phyloP scores from a whole-genome alignment of 495 filamentous ascomycete genomes.

The Penicillium antarcticum region DNA sequence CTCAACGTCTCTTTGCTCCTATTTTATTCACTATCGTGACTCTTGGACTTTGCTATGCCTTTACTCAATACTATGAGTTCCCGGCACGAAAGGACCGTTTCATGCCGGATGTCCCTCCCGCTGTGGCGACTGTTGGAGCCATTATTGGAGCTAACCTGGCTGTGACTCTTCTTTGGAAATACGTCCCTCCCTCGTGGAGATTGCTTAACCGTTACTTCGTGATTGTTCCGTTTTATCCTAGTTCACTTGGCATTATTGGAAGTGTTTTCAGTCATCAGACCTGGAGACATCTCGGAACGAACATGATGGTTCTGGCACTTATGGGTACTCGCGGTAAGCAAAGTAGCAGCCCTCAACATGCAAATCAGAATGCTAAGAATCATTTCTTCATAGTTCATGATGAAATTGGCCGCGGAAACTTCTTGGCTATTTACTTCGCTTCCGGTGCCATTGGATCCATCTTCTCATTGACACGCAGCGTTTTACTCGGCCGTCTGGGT shows the following conservation, averaged over 20 bases:
- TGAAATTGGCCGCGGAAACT: constrained; percentile 79
- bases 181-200: constrained; percentile 64
- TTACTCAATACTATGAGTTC: constrained; percentile 60
- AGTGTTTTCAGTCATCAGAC: constrained; percentile 77
- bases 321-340: constrained; percentile 55
- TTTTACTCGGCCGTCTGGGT: constrained; percentile 48
- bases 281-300: constrained; percentile 61
- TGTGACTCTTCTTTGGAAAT: constrained; percentile 62
- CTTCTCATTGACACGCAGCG: constrained; percentile 54
- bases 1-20: constrained; percentile 64
- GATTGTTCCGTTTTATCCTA: constrained; percentile 64
- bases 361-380: not conserved
- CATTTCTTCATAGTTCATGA: constrained; percentile 60
- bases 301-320: constrained; percentile 63
- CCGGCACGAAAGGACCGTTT: constrained; percentile 56
- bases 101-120: constrained; percentile 71
- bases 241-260: constrained; percentile 60
- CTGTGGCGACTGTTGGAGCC: constrained; percentile 69
- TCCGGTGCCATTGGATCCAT: constrained; percentile 66
- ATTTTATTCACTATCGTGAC: constrained; percentile 53
- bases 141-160: constrained; percentile 64
- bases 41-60: constrained; percentile 48
- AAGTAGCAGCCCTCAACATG: not conserved
- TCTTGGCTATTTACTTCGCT: constrained; percentile 73
- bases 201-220: constrained; percentile 78